Conservation (phyloP, 225 moss, liverwort and hornwort species). For the Polytrichum commune region DNA sequence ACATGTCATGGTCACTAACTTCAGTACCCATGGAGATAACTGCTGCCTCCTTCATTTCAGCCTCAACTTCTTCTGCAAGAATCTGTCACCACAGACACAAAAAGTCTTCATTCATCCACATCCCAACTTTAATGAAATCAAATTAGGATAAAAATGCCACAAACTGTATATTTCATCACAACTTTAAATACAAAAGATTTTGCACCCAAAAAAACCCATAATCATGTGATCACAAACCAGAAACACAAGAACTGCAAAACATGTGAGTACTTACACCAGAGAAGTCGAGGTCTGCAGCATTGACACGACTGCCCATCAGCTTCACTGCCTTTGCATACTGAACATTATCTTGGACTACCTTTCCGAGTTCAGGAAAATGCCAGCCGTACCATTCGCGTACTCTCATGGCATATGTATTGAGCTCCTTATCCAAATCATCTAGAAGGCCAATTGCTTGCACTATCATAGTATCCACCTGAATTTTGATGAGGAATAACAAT, state of each 20-base stretch:
- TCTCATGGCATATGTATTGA: constrained; percentile 91
- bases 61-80: constrained; percentile 72
- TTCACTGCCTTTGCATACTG: constrained; percentile 74
- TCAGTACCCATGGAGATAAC: constrained; percentile 90
- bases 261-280: constrained; percentile 31
- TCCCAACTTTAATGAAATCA: too few relatives aligned
- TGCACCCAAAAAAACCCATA: too few relatives aligned
- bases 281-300: constrained; percentile 70
- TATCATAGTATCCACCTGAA: constrained; percentile 83
- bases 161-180: too few relatives aligned
- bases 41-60: constrained; percentile 80
- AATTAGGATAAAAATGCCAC: too few relatives aligned
- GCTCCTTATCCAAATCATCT: constrained; percentile 90
- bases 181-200: too few relatives aligned
- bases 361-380: constrained; percentile 86
- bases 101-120: too few relatives aligned
- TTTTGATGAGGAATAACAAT: background rate
- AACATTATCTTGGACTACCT: constrained; percentile 78
- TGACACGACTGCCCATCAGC: constrained; percentile 67
- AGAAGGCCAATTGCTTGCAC: constrained; percentile 86
- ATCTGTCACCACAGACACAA: constrained; percentile 21
- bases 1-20: constrained; percentile 85
- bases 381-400: constrained; percentile 95
- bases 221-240: too few relatives aligned
- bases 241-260: too few relatives aligned